phyloP scores from a whole-genome alignment of 2,329 filamentous ascomycete species.

The Magnaporthiopsis rhizophila region DNA sequence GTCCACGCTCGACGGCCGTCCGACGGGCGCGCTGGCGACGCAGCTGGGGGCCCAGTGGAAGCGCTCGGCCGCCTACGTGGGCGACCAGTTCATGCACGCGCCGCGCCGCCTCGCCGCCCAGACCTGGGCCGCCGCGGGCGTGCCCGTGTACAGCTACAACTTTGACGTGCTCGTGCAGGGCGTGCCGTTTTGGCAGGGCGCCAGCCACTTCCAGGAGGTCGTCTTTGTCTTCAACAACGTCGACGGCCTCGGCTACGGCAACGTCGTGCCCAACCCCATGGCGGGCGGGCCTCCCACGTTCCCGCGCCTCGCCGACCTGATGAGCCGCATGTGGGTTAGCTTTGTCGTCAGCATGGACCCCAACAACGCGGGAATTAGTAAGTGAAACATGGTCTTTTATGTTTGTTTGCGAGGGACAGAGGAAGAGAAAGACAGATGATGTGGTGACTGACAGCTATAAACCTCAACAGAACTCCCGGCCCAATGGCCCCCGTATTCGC shows the following conservation, averaged over 20 bases:
- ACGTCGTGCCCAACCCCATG: slow-evolving; percentile 27
- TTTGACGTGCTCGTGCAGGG: slow-evolving; percentile 33
- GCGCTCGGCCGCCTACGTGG: slow-evolving; percentile 43
- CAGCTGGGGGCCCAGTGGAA: slow-evolving; percentile 40
- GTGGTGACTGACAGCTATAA: neutral
- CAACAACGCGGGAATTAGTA: slow-evolving; percentile 17
- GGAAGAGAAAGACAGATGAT: neutral
- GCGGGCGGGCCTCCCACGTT: slow-evolving; percentile 32
- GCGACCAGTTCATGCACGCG: slow-evolving; percentile 48
- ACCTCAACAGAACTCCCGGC: neutral
- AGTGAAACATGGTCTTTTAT: neutral
- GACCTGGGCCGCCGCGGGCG: slow-evolving; percentile 16
- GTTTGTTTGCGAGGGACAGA: neutral
- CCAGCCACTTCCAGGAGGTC: slow-evolving; percentile 38
- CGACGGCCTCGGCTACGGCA: slow-evolving; percentile 35
- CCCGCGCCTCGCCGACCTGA: slow-evolving; percentile 33
- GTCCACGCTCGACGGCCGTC: slow-evolving; percentile 26
- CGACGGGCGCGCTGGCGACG: slow-evolving; percentile 13
- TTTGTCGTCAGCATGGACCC: slow-evolving; percentile 40
- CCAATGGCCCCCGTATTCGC: slow-evolving; percentile 36
- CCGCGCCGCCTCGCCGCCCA: slow-evolving; percentile 44
- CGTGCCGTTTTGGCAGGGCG: slow-evolving; percentile 9
- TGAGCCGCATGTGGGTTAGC: slow-evolving; percentile 42
- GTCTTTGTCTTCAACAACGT: slow-evolving; percentile 47
- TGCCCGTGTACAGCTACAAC: slow-evolving; percentile 29